phyloP scores from a whole-genome alignment of 2,329 filamentous ascomycete genomes.

The Alternaria incomplexa region DNA sequence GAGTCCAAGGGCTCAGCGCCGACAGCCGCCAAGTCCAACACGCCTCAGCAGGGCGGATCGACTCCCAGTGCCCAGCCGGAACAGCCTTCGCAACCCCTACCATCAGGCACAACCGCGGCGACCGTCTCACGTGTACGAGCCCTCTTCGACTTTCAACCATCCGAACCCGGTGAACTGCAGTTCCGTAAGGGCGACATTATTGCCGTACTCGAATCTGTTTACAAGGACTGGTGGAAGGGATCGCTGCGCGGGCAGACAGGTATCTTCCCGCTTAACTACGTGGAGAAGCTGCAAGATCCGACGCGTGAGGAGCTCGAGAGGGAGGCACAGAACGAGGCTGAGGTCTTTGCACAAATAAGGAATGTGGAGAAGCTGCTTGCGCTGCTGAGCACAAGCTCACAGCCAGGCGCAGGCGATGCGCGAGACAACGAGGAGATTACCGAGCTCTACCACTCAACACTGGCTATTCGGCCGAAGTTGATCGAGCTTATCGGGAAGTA shows the following conservation, averaged over 20 bases:
- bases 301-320: conserved; percentile 92
- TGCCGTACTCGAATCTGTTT: conserved; percentile 94
- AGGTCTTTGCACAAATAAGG: conserved; percentile 78
- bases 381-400: conserved; percentile 78
- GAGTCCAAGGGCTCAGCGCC: conserved; percentile 67
- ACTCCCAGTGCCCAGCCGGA: conserved; percentile 34
- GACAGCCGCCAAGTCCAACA: conserved; percentile 51
- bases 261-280: conserved; percentile 98
- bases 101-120: conserved; percentile 89
- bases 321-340: conserved; percentile 92
- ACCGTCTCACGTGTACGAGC: conserved; percentile 94
- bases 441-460: conserved; percentile 84
- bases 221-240: conserved; percentile 99
- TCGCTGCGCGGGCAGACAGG: conserved; percentile 92
- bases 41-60: conserved; percentile 42
- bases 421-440: conserved; percentile 98
- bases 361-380: conserved; percentile 85
- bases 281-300: conserved; percentile 94
- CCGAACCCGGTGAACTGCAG: conserved; percentile 90
- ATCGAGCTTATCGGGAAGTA: conserved; percentile 99
- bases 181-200: conserved; percentile 98
- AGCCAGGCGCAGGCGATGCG: conserved; percentile 61
- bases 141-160: conserved; percentile 92
- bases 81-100: conserved; percentile 63
- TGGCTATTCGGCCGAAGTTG: conserved; percentile 93